A percentile compares a stretch with the other conserved stretches of the same genome.
Evolutionary conservation across 306 rosid genomes (phyloP).

Genomic region (Malus fusca): DNA sequence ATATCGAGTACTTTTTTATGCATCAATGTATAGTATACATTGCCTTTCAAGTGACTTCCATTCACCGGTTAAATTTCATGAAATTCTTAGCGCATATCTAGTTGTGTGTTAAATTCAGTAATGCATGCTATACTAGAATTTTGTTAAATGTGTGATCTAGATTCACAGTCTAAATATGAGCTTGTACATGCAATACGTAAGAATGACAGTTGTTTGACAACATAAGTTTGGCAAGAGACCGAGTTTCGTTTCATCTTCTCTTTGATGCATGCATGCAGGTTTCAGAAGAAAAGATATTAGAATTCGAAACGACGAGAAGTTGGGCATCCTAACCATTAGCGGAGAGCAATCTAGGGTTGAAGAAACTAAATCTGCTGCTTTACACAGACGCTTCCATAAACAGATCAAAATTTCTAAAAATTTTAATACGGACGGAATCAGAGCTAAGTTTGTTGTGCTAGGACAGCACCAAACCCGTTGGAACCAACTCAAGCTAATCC

Average conservation of each 20-base stretch:
- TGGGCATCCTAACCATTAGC: constrained; percentile 10
- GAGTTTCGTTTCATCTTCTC: background rate
- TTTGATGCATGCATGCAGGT: background rate
- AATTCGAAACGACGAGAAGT: constrained; percentile 1
- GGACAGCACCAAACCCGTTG: no score
- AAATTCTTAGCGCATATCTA: no score
- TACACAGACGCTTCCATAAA: constrained; percentile 15
- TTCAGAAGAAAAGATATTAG: constrained; percentile 29
- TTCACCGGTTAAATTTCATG: no score
- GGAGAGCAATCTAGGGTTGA: constrained; percentile 12
- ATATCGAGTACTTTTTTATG: background rate
- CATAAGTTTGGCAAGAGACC: background rate
- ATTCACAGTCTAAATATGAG: no score
- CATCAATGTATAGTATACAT: no score
- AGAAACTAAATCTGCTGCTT: background rate
- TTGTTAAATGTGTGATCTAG: no score
- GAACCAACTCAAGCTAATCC: no score
- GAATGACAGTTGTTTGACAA: background rate
- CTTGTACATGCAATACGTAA: background rate
- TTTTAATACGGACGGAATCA: constrained; percentile 1
- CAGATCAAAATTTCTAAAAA: constrained; percentile 19
- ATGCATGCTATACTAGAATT: no score
- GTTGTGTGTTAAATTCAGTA: no score
- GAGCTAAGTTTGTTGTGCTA: no score
- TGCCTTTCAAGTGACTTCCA: no score